These are phyloP conservation scores for Pinus taeda DNA, from an alignment of 75 land plant species.

Conservation along the genomic window DNA sequence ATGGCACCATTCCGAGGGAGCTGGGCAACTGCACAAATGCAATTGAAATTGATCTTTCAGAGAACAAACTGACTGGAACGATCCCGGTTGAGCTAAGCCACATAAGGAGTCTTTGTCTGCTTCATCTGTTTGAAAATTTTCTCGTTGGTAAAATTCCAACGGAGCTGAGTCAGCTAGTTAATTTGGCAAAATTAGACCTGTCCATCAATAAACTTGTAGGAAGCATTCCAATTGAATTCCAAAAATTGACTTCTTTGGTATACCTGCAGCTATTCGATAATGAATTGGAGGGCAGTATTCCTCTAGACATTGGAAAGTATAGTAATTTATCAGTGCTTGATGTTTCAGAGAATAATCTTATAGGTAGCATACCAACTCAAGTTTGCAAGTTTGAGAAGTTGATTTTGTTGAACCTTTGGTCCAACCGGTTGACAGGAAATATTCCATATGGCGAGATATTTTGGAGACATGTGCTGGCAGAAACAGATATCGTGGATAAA, in stretches of 20 bases:
- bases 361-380: constrained; percentile 49
- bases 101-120: constrained; percentile 34
- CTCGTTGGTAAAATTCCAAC: constrained; percentile 53
- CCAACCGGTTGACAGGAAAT: constrained; percentile 58
- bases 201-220: constrained; percentile 64
- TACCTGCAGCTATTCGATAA: constrained; percentile 56
- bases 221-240: constrained; percentile 46
- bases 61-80: constrained; percentile 48
- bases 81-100: constrained; percentile 54
- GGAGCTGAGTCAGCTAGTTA: constrained; percentile 28
- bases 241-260: constrained; percentile 33
- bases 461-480: too few species aligned
- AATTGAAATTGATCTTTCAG: constrained; percentile 60
- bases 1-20: constrained; percentile 52
- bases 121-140: constrained; percentile 64
- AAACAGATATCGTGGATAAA: too few species aligned
- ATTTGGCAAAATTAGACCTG: constrained; percentile 37
- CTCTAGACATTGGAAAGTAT: constrained; percentile 32
- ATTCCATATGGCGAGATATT: constrained; percentile 53
- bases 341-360: constrained; percentile 51
- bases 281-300: constrained; percentile 42
- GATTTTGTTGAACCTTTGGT: constrained; percentile 48
- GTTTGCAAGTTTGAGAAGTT: constrained; percentile 46
- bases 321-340: constrained; percentile 54
- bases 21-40: constrained; percentile 44